Conservation (phyloP, 805 yeast species). For the Sugiyamaella americana region DNA sequence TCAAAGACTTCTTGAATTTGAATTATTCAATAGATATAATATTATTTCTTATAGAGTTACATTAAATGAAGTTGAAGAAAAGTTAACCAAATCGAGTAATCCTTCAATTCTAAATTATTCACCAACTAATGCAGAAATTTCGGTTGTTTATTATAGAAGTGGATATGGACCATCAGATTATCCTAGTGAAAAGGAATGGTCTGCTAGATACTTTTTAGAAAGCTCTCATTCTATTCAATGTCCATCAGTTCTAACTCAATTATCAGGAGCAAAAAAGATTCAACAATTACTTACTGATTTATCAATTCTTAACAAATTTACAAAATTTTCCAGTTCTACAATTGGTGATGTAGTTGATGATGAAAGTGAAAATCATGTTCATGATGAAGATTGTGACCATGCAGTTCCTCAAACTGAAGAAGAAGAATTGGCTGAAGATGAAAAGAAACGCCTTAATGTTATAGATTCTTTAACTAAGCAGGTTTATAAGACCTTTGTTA, state of each 20-base stretch:
- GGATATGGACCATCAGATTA: constrained; percentile 87
- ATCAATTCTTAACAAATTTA: constrained; percentile 32
- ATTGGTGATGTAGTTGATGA: constrained; percentile 33
- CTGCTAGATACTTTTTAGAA: constrained; percentile 66
- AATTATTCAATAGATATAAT: constrained; percentile 49
- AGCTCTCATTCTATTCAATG: constrained; percentile 78
- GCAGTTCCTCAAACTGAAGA: constrained; percentile 37
- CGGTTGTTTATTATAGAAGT: constrained; percentile 84
- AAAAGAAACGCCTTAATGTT: no score
- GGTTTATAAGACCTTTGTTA: constrained; percentile 60
- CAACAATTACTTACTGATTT: constrained; percentile 78
- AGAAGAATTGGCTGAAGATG: constrained; percentile 22
- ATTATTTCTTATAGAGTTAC: constrained; percentile 62
- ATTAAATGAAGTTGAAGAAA: constrained; percentile 46
- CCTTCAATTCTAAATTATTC: neutral
- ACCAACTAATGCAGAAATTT: constrained; percentile 34
- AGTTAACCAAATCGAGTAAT: neutral
- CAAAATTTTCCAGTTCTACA: neutral
- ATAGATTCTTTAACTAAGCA: constrained; percentile 29
- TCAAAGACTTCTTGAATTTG: constrained; percentile 78
- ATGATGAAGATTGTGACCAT: no score
- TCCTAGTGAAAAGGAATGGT: constrained; percentile 63
- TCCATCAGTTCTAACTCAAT: constrained; percentile 82
- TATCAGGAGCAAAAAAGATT: constrained; percentile 88
- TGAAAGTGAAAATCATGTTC: neutral